A percentile compares a stretch with the other conserved stretches of the same genome.
Evolutionary conservation across 805 yeast species (phyloP).

Genomic region (Saccharomycopsis oosterbeekiorum): DNA sequence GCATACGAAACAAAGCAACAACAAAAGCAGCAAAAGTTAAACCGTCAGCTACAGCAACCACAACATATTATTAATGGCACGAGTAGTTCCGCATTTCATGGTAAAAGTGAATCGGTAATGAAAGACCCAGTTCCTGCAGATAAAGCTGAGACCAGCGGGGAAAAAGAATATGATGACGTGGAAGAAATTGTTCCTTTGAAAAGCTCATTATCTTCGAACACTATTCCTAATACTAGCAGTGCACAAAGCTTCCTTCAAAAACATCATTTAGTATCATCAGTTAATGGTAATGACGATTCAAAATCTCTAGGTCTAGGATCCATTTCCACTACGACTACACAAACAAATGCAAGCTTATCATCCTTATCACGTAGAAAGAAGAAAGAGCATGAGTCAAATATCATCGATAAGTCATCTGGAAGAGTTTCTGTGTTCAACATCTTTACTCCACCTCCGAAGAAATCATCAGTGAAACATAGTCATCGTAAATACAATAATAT

Average conservation of each 20-base stretch:
- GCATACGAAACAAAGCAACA: not conserved
- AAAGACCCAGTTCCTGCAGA: not conserved
- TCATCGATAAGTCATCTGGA: not conserved
- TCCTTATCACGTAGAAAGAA: not conserved
- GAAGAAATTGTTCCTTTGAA: constrained; percentile 1
- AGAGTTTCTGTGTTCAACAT: not conserved
- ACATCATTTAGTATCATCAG: not conserved
- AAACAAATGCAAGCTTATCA: not conserved
- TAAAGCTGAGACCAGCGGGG: not conserved
- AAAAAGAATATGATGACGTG: not conserved
- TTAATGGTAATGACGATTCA: not conserved
- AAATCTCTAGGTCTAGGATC: not conserved
- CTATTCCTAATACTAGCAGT: not conserved
- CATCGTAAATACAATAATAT: not conserved
- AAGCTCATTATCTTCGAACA: not conserved
- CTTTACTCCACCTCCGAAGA: not conserved
- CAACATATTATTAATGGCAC: not conserved
- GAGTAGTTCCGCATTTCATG: not conserved
- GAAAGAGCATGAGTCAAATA: not conserved
- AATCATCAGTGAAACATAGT: not conserved
- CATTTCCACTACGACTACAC: not conserved
- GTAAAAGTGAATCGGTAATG: not conserved
- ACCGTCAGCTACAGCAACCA: not conserved
- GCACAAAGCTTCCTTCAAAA: not conserved
- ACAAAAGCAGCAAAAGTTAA: not conserved